A percentile compares a stretch with the other conserved stretches of the same genome.
phyloP scores from a whole-genome alignment of 192 early-diverging fungal genomes.

The Glomus cerebriforme region DNA sequence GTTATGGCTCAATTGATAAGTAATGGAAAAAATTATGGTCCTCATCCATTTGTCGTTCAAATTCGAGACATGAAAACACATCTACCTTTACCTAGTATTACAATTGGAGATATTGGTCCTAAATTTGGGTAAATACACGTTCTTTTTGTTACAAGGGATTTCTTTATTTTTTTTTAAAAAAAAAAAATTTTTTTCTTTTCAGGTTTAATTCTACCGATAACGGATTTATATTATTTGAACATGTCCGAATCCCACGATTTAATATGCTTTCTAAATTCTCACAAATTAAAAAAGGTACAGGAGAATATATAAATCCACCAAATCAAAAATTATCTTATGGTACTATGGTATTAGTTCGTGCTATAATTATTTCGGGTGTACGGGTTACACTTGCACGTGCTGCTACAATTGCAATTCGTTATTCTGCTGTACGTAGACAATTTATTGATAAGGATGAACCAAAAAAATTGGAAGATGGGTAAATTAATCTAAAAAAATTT shows the following conservation, averaged over 20 bases:
- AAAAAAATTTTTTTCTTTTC: background rate
- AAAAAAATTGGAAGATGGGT: conserved; percentile 41
- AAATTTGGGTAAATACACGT: conserved; percentile 60
- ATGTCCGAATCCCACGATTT: conserved; percentile 76
- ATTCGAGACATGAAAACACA: conserved; percentile 77
- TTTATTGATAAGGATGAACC: conserved; percentile 63
- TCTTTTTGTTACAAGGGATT: no score
- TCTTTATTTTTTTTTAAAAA: background rate
- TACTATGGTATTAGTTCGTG: conserved; percentile 82
- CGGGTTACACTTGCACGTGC: conserved; percentile 65
- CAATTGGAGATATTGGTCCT: conserved; percentile 83
- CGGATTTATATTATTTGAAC: conserved; percentile 82
- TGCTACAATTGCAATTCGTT: conserved; percentile 71
- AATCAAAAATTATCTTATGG: conserved; percentile 82
- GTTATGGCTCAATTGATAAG: conserved; percentile 85
- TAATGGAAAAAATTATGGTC: conserved; percentile 73
- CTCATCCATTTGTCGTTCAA: conserved; percentile 79
- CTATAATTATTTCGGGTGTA: conserved; percentile 67
- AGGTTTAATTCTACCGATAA: conserved; percentile 83
- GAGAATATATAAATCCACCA: conserved; percentile 72
- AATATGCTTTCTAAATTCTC: conserved; percentile 79
- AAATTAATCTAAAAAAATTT: conserved; percentile 11
- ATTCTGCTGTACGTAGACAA: conserved; percentile 71
- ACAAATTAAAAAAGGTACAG: conserved; percentile 62
- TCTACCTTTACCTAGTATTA: conserved; percentile 71